phyloP scores from a whole-genome alignment of 371 early-diverging fungal genomes.

The Mucor piriformis region DNA sequence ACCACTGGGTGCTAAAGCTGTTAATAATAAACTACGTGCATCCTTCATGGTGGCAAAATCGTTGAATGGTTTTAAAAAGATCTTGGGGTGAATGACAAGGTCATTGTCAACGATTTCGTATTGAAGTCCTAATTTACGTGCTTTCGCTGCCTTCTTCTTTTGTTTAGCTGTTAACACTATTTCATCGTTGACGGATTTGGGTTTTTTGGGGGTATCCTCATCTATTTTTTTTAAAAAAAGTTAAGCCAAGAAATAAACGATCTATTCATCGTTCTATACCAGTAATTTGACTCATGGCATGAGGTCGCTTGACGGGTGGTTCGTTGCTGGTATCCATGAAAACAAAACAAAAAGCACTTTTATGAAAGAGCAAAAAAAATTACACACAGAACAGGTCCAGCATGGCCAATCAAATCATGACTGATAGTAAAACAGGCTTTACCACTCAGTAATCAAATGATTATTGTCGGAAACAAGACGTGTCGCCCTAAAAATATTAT shows the following conservation, averaged over 20 bases:
- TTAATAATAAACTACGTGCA: constrained; percentile 22
- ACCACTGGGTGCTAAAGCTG: constrained; percentile 6
- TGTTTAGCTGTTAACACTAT: constrained; percentile 17
- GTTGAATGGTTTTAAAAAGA: constrained; percentile 21
- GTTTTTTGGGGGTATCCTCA: constrained; percentile 5
- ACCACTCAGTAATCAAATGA: no score
- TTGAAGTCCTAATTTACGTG: constrained; percentile 20
- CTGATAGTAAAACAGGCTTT: no score
- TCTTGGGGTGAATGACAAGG: constrained; percentile 24
- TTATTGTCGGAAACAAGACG: no score
- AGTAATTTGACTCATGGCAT: neutral
- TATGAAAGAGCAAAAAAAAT: no score
- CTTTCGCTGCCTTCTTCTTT: constrained; percentile 24
- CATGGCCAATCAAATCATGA: neutral
- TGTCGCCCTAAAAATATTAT: no score
- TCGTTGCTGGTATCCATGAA: no score
- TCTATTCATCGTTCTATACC: neutral
- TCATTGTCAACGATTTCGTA: constrained; percentile 13
- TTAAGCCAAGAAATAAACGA: neutral
- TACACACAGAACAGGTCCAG: no score
- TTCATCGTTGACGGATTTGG: no score
- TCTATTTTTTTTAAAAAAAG: neutral
- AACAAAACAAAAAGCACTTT: neutral
- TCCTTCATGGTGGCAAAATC: constrained; percentile 30
- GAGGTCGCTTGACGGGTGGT: neutral